These are phyloP conservation scores for Solanum tacnaense DNA, from an alignment of 257 asterid genomes.

Conservation along the genomic window DNA sequence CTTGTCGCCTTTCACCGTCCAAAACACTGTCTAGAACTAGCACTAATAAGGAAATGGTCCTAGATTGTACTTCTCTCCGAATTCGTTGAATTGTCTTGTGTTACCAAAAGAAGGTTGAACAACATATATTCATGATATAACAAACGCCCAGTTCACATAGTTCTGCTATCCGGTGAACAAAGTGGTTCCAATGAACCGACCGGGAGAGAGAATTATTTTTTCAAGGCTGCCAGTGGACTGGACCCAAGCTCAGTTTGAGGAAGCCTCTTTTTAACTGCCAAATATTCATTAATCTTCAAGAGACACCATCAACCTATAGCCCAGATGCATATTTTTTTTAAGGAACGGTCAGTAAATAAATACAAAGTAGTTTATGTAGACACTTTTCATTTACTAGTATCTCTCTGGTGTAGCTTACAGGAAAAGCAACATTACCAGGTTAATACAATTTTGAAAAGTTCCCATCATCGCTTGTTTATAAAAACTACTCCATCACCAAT, in stretches of 20 bases:
- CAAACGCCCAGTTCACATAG: neutral
- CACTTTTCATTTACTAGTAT: neutral
- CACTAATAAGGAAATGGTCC: neutral
- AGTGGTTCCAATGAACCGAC: neutral
- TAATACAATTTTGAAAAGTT: neutral
- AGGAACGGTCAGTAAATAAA: neutral
- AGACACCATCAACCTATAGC: neutral
- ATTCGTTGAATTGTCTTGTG: neutral
- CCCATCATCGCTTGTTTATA: neutral
- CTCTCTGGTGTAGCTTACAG: neutral
- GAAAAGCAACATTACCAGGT: neutral
- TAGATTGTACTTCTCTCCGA: neutral
- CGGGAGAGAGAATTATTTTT: neutral
- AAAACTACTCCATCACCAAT: neutral
- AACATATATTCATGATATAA: neutral
- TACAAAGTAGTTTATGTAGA: neutral
- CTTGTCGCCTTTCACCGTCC: neutral
- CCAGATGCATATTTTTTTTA: neutral
- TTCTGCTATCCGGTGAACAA: neutral
- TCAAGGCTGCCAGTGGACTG: neutral
- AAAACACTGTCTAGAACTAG: neutral
- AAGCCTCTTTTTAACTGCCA: neutral
- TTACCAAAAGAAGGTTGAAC: neutral
- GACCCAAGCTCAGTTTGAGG: neutral
- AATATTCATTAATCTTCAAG: neutral